These are phyloP conservation scores for Wickerhamomyces subpelliculosus DNA, from an alignment of 805 yeast species.

Conservation along the genomic window DNA sequence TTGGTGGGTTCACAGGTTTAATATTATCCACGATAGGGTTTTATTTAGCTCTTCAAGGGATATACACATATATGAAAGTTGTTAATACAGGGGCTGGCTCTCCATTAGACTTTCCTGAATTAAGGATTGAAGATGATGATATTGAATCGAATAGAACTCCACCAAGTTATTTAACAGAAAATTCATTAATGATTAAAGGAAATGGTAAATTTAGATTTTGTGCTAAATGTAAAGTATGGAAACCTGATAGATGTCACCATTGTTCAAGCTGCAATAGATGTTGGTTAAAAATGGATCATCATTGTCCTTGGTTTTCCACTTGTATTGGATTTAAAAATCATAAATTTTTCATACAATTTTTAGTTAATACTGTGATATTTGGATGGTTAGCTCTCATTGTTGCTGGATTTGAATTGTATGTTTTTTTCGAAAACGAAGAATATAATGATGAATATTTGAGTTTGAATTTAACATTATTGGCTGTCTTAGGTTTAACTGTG, in stretches of 20 bases:
- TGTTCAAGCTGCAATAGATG: slow-evolving; percentile 69
- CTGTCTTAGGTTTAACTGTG: slow-evolving; percentile 46
- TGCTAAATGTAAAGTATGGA: slow-evolving; percentile 61
- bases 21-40: slow-evolving; percentile 21
- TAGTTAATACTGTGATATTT: slow-evolving; percentile 46
- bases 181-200: slow-evolving; percentile 38
- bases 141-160: slow-evolving; percentile 28
- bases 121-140: slow-evolving; percentile 24
- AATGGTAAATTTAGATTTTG: slow-evolving; percentile 69
- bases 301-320: slow-evolving; percentile 89
- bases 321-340: slow-evolving; percentile 84
- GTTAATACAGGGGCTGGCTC: slow-evolving; percentile 57
- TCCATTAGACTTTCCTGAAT: slow-evolving; percentile 48
- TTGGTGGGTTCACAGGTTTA: slow-evolving; percentile 10
- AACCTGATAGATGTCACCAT: slow-evolving; percentile 86
- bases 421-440: slow-evolving; percentile 37
- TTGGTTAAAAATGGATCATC: slow-evolving; percentile 86
- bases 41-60: slow-evolving; percentile 27
- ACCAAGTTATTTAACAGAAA: slow-evolving; percentile 33
- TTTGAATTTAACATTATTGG: slow-evolving; percentile 53
- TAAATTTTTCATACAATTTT: slow-evolving; percentile 70
- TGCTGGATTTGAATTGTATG: slow-evolving; percentile 36
- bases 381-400: slow-evolving; percentile 34
- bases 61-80: slow-evolving; percentile 48
- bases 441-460: slow-evolving; percentile 40